Evolutionary conservation across 441 rosid species (phyloP), one percentile per base, ranked within the genome.

Genomic region (Mallotus japonicus): DNA sequence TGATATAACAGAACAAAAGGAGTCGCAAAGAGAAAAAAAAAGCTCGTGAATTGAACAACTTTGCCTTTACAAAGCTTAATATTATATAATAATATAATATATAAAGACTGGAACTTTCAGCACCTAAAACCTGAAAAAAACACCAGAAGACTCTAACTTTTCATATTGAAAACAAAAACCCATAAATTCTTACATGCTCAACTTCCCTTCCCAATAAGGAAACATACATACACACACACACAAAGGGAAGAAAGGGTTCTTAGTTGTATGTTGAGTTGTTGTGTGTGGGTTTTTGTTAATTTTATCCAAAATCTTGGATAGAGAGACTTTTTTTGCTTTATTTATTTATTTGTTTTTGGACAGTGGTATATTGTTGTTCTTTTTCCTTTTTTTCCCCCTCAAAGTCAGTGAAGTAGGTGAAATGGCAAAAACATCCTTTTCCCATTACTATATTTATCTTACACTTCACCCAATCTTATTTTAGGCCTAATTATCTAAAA

Each of bases 31-130:
- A 70, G 42, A 71, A 37, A 70, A 56, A 76, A 24, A 58, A 66
- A 72, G 81, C 85, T 78, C 82, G 92, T 85, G 89, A 84, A 69
- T 28, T 65, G 32, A 28, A 28, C 14, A 65, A 49, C 76, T 58
- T 76, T 70, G 15, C n/a, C n/a, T 17, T 32, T 60, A 55, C 65
- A 71, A 47, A 22, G 3, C 32, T 28, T 28, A 28, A 28, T 28
- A 28, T 28, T 28, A 28, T 28, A 28, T 28, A 28, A 28, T 28
- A 28, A 28, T 28, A 28, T 28, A 28, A 28, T 28, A 28, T 28
- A 28, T 2, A 28, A 28, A 28, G 32, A 28, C 32, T 28, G 32
- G 32, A 28, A 28, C 67, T 55, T 20, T 61, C 67, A 55, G 71
- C 56, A 42, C 59, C 76, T n/a, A 24, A 12, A 69, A 70, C 12